These are phyloP conservation scores for Colletotrichum spaethianum DNA, from an alignment of 2,329 filamentous ascomycete genomes.

Conservation along the genomic window DNA sequence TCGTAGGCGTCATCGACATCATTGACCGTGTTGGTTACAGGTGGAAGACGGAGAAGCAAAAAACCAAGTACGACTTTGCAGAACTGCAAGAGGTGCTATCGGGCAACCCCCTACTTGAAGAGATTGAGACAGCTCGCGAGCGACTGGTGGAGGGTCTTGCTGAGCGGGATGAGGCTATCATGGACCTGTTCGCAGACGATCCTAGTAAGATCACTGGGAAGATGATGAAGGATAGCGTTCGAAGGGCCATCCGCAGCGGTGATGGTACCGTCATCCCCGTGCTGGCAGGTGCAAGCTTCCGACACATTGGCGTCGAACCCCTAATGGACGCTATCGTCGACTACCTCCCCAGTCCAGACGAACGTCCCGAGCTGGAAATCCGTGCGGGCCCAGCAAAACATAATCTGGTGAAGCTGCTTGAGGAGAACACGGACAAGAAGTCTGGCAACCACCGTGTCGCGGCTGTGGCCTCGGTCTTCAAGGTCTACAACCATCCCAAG, in stretches of 20 bases:
- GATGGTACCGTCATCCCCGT: constrained; percentile 85
- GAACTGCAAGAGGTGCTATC: constrained; percentile 52
- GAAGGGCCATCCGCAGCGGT: constrained; percentile 77
- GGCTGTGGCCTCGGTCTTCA: constrained; percentile 83
- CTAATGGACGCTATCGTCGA: constrained; percentile 91
- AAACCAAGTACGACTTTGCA: constrained; percentile 48
- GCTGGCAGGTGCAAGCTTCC: constrained; percentile 92
- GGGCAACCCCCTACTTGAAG: constrained; percentile 68
- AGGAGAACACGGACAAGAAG: constrained; percentile 49
- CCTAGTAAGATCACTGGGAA: constrained; percentile 80
- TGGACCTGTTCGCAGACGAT: constrained; percentile 86
- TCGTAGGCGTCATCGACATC: constrained; percentile 88
- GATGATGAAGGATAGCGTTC: constrained; percentile 80
- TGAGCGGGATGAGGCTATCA: constrained; percentile 88
- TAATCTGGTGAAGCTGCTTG: constrained; percentile 49
- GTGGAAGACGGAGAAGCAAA: constrained; percentile 69
- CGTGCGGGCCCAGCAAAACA: constrained; percentile 74
- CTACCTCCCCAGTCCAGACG: constrained; percentile 85
- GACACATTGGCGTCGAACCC: constrained; percentile 94
- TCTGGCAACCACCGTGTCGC: constrained; percentile 53
- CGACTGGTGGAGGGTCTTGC: constrained; percentile 87
- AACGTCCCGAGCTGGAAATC: constrained; percentile 85
- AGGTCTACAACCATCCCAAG: constrained; percentile 90
- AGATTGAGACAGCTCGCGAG: constrained; percentile 82
- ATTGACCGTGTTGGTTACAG: constrained; percentile 81